A percentile compares a stretch with the other conserved stretches of the same genome.
Conservation (phyloP, 257 asterid species). For the Petunia secreta region DNA sequence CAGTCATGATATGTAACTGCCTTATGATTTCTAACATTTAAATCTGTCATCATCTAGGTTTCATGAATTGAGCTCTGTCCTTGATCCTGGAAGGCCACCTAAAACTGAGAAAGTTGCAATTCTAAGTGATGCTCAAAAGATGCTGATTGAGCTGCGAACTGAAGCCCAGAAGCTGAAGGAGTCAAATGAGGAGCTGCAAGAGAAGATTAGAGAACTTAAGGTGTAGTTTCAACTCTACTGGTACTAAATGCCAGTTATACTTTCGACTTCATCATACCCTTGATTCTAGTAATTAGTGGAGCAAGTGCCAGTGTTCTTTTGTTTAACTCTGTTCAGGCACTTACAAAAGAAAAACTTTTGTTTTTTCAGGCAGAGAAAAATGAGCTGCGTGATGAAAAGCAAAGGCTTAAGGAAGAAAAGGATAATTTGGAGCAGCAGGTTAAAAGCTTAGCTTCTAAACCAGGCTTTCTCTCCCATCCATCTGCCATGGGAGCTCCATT, state of each 20-base stretch:
- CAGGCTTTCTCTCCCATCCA: constrained; percentile 32
- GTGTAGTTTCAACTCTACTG: constrained; percentile 1
- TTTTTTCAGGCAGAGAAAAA: constrained; percentile 38
- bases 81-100: constrained; percentile 40
- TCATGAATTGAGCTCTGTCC: constrained; percentile 34
- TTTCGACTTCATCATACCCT: not conserved
- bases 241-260: not conserved
- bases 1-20: not conserved
- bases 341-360: not conserved
- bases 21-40: constrained; percentile 10
- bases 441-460: constrained; percentile 26
- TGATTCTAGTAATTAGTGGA: not conserved
- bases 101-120: constrained; percentile 38
- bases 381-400: constrained; percentile 43
- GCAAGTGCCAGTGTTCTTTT: not conserved
- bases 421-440: constrained; percentile 42
- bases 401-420: constrained; percentile 36
- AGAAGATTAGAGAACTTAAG: constrained; percentile 39
- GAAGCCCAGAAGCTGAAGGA: constrained; percentile 36
- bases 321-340: constrained; percentile 16
- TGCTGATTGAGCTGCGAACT: constrained; percentile 33
- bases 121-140: constrained; percentile 34
- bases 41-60: constrained; percentile 31
- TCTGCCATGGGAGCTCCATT: constrained; percentile 31
- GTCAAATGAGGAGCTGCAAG: constrained; percentile 34